Evolutionary conservation across 306 rosid genomes (phyloP).

Genomic region (Quillaja saponaria): DNA sequence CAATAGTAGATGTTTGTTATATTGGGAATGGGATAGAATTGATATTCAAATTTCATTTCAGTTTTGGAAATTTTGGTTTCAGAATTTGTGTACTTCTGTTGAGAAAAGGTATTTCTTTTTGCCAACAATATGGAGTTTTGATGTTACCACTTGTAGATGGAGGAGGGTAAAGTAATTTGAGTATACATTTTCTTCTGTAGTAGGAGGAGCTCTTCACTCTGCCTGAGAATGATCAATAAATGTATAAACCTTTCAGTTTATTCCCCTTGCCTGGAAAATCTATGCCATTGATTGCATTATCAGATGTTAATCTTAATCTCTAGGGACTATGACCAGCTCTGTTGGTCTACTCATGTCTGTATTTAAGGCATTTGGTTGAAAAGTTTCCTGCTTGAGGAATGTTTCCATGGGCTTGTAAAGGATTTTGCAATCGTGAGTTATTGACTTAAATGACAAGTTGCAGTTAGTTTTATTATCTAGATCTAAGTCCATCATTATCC

Average conservation of each 20-base stretch:
- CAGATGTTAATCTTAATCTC: slow-evolving; percentile 11
- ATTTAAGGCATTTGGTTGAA: too few species aligned
- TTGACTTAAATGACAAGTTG: too few species aligned
- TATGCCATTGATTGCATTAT: slow-evolving; percentile 1
- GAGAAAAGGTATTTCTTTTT: not conserved
- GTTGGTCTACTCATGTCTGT: too few species aligned
- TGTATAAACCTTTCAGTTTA: slow-evolving; percentile 2
- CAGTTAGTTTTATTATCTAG: too few species aligned
- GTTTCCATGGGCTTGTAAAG: too few species aligned
- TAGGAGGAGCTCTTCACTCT: slow-evolving; percentile 8
- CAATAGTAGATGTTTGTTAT: slow-evolving; percentile 17
- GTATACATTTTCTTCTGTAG: not conserved
- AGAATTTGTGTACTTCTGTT: too few species aligned
- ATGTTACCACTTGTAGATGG: slow-evolving; percentile 17
- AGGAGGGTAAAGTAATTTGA: slow-evolving; percentile 18
- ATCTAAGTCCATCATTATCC: too few species aligned
- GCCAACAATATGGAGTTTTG: slow-evolving; percentile 15
- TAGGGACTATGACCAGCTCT: too few species aligned
- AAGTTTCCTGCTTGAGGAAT: too few species aligned
- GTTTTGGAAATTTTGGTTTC: too few species aligned
- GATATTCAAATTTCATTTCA: too few species aligned
- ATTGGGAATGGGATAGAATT: not conserved
- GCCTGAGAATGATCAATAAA: slow-evolving; percentile 16
- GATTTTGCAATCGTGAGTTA: too few species aligned
- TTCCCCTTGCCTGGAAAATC: slow-evolving; percentile 11